Conservation (phyloP, 2,329 filamentous ascomycete genomes). For the Pseudogymnoascus sp. region DNA sequence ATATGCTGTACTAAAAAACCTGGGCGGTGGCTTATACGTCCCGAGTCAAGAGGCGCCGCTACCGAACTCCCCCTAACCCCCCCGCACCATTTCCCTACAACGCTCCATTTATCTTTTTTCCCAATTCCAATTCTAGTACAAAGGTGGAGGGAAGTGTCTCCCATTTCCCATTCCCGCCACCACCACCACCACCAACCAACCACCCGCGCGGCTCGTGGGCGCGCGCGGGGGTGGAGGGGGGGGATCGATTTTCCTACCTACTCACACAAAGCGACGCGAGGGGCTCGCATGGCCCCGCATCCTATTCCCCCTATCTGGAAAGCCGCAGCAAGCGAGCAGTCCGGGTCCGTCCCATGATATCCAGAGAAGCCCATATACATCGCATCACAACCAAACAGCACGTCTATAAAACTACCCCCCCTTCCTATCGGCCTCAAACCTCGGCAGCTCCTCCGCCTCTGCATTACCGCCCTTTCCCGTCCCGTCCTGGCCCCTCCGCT, state of each 20-base stretch:
- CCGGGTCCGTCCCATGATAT: not conserved
- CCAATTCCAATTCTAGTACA: not conserved
- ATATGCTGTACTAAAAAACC: not conserved
- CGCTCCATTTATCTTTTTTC: not conserved
- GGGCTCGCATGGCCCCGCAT: not conserved
- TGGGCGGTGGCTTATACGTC: not conserved
- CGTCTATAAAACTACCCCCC: conserved; percentile 1
- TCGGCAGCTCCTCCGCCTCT: not conserved
- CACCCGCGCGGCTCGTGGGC: not conserved
- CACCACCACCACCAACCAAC: not conserved
- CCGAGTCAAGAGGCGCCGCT: not conserved
- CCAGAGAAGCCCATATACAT: conserved; percentile 2
- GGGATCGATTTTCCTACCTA: not conserved
- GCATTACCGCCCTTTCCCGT: not conserved
- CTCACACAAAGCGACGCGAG: not conserved
- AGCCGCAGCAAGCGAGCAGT: not conserved
- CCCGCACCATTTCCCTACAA: not conserved
- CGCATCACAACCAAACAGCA: not conserved
- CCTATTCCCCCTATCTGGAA: not conserved
- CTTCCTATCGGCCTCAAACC: not conserved
- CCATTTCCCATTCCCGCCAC: not conserved
- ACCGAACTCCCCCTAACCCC: not conserved
- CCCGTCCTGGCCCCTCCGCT: conserved; percentile 37
- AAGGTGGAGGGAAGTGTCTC: not conserved
- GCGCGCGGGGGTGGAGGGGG: not conserved